Evolutionary conservation across 192 early-diverging fungal genomes (phyloP), one percentile per base, ranked within the genome.

Genomic region (Cetraspora pellucida): DNA sequence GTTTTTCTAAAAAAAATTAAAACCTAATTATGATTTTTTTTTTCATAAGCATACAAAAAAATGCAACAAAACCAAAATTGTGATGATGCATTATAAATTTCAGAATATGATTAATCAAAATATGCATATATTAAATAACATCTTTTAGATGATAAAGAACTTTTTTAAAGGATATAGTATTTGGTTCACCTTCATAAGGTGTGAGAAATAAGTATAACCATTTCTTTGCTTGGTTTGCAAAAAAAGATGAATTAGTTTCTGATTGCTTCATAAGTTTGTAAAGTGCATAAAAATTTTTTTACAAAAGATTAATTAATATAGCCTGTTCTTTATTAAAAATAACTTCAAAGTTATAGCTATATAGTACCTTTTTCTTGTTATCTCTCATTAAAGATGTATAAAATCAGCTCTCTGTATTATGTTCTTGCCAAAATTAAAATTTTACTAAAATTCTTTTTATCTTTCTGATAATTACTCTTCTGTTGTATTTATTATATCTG

Each of bases 371-470:
- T 8, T 57, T 57, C 19, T 57, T 21, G 17, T 10, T n/a, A n/a
- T 54, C 52, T n/a, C n/a, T n/a, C 52, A 54, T 54, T 14, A 54
- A 54, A 54, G 13, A 54, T 54, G 54, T n/a, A n/a, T 57, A 57
- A n/a, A 10, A 57, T 21, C 54, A 57, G 23, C 19, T 57, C 23
- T 19, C 5, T 57, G 54, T 57, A 57, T 57, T 21, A 14, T 57
- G 16, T 21, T 57, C 54, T 21, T 57, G 16, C 8, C 19, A 57
- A 19, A 57, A 57, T 21, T 57, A 10, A 57, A 57, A 57, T 21
- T n/a, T 57, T 21, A n/a, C 54, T 1, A 11, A 57, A 21, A 57
- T 57, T 57, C 54, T 57, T 57, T 21, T 17, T 21, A 57, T 57
- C 9, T 57, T 21, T 21, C 19, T 21, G 1, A 17, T 57, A 57